Base-by-base conservation (phyloP, 2,329 filamentous ascomycete species). In the Catunica adiposa region DNA sequence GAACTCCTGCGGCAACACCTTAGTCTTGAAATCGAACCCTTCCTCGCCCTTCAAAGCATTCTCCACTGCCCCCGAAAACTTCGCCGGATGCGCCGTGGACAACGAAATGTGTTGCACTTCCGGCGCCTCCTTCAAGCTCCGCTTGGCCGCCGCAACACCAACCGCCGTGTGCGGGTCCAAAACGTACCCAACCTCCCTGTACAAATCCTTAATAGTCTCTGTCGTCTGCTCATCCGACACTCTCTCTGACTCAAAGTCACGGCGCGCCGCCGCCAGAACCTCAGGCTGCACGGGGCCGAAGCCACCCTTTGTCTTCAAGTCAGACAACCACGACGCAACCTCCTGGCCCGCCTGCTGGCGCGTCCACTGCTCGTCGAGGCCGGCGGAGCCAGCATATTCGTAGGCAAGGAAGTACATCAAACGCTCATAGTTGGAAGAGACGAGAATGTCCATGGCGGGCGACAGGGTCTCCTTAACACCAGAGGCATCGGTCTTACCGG, bases 361-460 rank as follows among this genome's bases (percentile, higher is more conserved):
- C 67, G 78, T 82, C 73, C 77, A 83, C 61, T 76, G 71, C 55
- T 80, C 76, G 62, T 83, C 78, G 74, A 82, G 78, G 53, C 78
- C 77, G 3, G 74, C 73, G 11, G 67, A 71, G 5, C 71, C 65
- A 17, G 79, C 80, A 59, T 82, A 83, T 62, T 85, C 78, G 70
- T 87, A 86, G 1, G 88, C 84, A 26, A 97, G 74, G 74, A 87
- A 96, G 90, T 90, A 97, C 9, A 98, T 76, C 3, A 98, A 75
- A 31, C 92, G 81, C 74, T 98, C 92, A 66, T 98, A 97, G 73
- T 98, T 98, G 67, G 85, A 92, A 23, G 85, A 90, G 11, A 97
- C 89, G 2, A 97, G 75, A 61, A 97, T 97, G 68, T 98, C 92
- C 92, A 98, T 97, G 48, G 92, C 92, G 0, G 92, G 92, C 62